Percentiles rank a stretch among this genome's conserved stretches.
These are phyloP conservation scores for Diaporthe sp. DNA, from an alignment of 2,329 filamentous ascomycete genomes.

Conservation along the genomic window DNA sequence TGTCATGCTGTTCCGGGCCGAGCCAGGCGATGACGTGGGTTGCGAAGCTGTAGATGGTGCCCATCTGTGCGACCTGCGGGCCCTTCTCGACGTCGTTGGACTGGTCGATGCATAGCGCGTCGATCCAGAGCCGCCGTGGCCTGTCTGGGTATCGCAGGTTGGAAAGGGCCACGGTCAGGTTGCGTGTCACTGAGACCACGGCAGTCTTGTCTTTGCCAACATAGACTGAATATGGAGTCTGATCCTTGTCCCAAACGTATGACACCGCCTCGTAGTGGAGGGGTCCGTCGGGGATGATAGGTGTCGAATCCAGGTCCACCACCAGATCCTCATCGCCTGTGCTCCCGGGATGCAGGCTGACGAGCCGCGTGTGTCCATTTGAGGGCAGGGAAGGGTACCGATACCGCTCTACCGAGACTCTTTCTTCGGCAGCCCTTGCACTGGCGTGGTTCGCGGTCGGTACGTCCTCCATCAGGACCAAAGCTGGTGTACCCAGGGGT, in stretches of 20 bases:
- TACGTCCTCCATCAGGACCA: background rate
- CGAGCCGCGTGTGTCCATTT: background rate
- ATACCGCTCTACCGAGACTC: background rate
- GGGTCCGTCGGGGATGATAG: background rate
- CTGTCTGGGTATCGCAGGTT: slow-evolving; percentile 10
- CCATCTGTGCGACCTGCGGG: slow-evolving; percentile 32
- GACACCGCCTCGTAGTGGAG: slow-evolving; percentile 1
- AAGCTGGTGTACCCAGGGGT: background rate
- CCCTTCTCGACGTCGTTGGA: slow-evolving; percentile 25
- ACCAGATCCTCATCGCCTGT: background rate
- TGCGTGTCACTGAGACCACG: slow-evolving; percentile 28
- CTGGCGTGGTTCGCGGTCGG: background rate
- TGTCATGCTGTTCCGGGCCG: slow-evolving; percentile 20
- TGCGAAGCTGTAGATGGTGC: slow-evolving; percentile 26
- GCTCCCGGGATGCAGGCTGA: background rate
- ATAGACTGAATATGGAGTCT: background rate
- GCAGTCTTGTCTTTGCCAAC: background rate
- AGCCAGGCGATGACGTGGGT: slow-evolving; percentile 35
- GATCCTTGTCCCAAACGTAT: background rate
- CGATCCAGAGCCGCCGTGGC: slow-evolving; percentile 30
- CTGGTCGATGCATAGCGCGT: slow-evolving; percentile 38
- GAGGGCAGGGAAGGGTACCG: slow-evolving; percentile 2
- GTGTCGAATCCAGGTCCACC: background rate
- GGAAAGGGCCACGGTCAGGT: slow-evolving; percentile 6
- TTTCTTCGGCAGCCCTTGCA: background rate